Conservation (phyloP, 306 rosid species). For the Quercus parvula region DNA sequence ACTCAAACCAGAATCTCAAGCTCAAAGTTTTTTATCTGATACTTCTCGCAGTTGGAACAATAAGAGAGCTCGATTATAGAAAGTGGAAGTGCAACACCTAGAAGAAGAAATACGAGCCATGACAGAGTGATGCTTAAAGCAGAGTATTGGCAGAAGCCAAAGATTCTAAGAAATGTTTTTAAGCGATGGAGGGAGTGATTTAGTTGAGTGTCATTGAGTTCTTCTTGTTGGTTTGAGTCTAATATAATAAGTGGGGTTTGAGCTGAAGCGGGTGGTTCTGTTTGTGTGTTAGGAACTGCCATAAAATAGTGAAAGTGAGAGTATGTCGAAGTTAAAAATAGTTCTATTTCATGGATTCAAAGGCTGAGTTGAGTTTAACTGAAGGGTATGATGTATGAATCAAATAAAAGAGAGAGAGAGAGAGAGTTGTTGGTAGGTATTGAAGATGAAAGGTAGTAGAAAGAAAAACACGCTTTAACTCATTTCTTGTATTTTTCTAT, state of each 20-base stretch:
- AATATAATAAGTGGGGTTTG: conserved; percentile 14
- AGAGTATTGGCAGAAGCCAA: conserved; percentile 37
- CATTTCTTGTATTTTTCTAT: no score
- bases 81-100: conserved; percentile 34
- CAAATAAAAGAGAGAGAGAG: neutral
- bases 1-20: conserved; percentile 29
- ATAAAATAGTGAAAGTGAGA: neutral
- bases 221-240: neutral
- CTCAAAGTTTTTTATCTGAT: conserved; percentile 42
- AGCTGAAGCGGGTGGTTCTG: neutral
- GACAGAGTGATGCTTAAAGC: conserved; percentile 29
- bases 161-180: conserved; percentile 26
- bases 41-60: conserved; percentile 28
- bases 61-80: neutral
- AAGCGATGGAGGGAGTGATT: conserved; percentile 21
- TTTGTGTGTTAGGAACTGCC: conserved; percentile 1
- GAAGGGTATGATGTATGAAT: no score
- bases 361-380: neutral
- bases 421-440: neutral
- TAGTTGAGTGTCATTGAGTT: conserved; percentile 11
- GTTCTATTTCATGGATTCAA: neutral
- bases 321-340: neutral
- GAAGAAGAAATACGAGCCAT: conserved; percentile 38
- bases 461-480: neutral
- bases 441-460: neutral